Percentiles rank a stretch among this genome's conserved stretches.
These are phyloP conservation scores for Talaromyces nanjingensis DNA, from an alignment of 495 filamentous ascomycete species.

Conservation along the genomic window DNA sequence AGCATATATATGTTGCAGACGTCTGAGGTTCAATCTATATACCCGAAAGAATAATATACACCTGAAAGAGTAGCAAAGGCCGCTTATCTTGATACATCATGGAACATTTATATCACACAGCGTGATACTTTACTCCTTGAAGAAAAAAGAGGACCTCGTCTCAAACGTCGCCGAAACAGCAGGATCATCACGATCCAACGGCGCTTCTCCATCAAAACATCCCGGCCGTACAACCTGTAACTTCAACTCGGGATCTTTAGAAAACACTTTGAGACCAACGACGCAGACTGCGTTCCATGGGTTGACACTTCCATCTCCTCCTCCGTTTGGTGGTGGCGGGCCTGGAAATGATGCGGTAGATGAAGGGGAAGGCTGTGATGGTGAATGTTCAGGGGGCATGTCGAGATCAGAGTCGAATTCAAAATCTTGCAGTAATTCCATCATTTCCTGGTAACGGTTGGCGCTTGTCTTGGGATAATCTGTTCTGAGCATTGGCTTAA, in stretches of 20 bases:
- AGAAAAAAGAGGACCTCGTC: neutral
- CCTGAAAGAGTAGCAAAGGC: neutral
- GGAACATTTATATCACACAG: neutral
- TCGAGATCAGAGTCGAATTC: constrained; percentile 43
- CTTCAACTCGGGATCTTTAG: constrained; percentile 44
- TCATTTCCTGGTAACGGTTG: constrained; percentile 16
- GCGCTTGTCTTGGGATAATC: constrained; percentile 14
- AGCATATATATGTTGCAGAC: neutral
- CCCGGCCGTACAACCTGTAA: constrained; percentile 49
- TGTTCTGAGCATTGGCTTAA: constrained; percentile 23
- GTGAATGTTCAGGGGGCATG: constrained; percentile 31
- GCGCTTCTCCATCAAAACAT: constrained; percentile 43
- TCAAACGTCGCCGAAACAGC: constrained; percentile 22
- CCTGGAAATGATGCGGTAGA: neutral
- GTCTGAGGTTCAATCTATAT: neutral
- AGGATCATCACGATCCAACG: constrained; percentile 49
- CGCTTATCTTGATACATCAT: neutral
- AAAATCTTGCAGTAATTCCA: constrained; percentile 34
- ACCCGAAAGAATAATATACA: neutral
- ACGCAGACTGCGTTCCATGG: constrained; percentile 87
- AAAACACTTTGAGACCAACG: constrained; percentile 70
- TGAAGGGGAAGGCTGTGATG: neutral
- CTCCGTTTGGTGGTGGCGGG: neutral
- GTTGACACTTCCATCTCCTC: constrained; percentile 28
- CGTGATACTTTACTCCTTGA: neutral